These are phyloP conservation scores for Silene noctiflora DNA, from an alignment of 179 eudicot genomes.

Conservation along the genomic window DNA sequence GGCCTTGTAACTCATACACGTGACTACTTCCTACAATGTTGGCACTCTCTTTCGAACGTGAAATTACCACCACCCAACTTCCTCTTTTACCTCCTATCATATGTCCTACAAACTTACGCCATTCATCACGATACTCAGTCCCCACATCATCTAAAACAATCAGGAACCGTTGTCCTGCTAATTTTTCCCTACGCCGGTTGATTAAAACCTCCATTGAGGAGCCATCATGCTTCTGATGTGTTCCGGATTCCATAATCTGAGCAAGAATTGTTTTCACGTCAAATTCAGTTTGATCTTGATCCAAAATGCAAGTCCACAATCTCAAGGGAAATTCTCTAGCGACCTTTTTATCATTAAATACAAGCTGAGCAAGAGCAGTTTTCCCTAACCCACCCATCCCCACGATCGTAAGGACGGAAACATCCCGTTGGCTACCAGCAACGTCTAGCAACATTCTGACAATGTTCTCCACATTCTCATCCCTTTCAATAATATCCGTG, in stretches of 20 bases:
- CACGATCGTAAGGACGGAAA: not conserved
- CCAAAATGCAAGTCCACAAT: conserved; percentile 6
- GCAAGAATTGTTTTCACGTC: not conserved
- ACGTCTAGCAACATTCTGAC: not conserved
- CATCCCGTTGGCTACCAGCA: not conserved
- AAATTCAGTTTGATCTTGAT: conserved; percentile 4
- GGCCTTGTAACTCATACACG: conserved; percentile 1
- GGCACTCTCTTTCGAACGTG: conserved; percentile 17
- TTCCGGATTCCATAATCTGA: not conserved
- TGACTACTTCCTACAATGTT: not conserved
- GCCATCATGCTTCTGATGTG: not conserved
- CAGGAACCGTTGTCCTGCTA: conserved; percentile 22
- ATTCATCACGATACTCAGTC: conserved; percentile 24
- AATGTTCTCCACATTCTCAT: conserved; percentile 5
- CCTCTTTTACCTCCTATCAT: conserved; percentile 23
- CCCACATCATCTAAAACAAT: conserved; percentile 36
- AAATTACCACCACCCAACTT: conserved; percentile 28
- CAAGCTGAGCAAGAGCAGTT: conserved; percentile 5
- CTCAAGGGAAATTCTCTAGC: not conserved
- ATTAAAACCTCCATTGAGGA: conserved; percentile 13
- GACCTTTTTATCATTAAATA: not conserved
- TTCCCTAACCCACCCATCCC: conserved; percentile 8
- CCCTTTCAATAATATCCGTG: conserved; percentile 10
- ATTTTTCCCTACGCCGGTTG: not conserved
- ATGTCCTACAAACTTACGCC: conserved; percentile 17